phyloP scores from a whole-genome alignment of 139 green algal genomes.

The Tetraselmis chui region DNA sequence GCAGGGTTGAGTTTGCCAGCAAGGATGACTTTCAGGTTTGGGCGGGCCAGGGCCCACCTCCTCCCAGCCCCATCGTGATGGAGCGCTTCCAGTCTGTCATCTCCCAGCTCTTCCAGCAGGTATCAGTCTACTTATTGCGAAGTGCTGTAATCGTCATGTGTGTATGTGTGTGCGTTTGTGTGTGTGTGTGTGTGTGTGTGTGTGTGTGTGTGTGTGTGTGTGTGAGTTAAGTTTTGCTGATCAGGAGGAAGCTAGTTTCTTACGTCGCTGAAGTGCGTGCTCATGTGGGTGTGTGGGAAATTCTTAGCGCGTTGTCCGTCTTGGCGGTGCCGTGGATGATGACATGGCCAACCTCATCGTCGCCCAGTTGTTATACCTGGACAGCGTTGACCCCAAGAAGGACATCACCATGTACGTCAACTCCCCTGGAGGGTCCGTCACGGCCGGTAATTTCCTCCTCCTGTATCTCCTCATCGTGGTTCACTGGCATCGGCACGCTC shows the following conservation, averaged over 20 bases:
- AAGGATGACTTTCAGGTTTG: constrained; percentile 16
- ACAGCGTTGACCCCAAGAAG: constrained; percentile 65
- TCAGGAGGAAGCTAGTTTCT: no score
- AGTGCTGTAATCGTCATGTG: no score
- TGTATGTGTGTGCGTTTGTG: neutral
- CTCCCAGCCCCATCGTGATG: constrained; percentile 84
- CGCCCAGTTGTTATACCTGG: constrained; percentile 94
- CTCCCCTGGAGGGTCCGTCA: constrained; percentile 91
- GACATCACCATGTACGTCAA: constrained; percentile 99
- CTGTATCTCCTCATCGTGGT: no score
- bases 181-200: no score
- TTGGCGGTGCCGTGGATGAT: constrained; percentile 97
- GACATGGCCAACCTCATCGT: constrained; percentile 99
- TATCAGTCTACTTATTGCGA: constrained; percentile 21
- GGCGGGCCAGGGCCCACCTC: constrained; percentile 51
- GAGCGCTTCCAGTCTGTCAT: constrained; percentile 97
- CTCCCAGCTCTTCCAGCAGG: constrained; percentile 94
- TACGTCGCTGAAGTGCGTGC: no score
- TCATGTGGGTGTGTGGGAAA: no score
- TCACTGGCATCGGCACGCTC: neutral
- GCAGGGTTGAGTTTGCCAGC: constrained; percentile 15
- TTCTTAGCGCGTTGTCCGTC: constrained; percentile 91
- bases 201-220: no score
- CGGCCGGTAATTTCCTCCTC: constrained; percentile 53
- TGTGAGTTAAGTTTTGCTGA: no score